These are phyloP conservation scores for Rhodotorula sp. DNA, from an alignment of 1,284 basidiomycete species.

Conservation along the genomic window DNA sequence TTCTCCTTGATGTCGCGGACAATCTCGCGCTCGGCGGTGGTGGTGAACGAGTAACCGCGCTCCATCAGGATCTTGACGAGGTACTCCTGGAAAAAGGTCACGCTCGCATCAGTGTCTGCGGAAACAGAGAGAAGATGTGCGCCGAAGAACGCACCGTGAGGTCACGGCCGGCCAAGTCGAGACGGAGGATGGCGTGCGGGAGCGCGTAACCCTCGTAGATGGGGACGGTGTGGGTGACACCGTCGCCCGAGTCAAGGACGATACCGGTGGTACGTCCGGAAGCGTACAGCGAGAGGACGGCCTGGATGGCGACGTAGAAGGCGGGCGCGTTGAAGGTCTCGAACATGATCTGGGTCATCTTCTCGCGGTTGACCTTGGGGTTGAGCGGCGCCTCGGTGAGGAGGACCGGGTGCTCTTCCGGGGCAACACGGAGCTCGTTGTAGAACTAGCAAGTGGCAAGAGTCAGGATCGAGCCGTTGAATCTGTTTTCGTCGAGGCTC, in stretches of 20 bases:
- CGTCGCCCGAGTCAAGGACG: slow-evolving; percentile 90
- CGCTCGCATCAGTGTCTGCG: too few relatives aligned
- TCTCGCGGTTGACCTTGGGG: slow-evolving; percentile 92
- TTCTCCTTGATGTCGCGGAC: slow-evolving; percentile 99
- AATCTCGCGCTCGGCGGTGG: slow-evolving; percentile 67
- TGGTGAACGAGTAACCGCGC: slow-evolving; percentile 93
- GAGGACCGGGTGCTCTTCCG: slow-evolving; percentile 88
- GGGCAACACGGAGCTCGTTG: slow-evolving; percentile 56
- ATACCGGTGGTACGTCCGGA: slow-evolving; percentile 91
- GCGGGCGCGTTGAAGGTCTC: slow-evolving; percentile 94
- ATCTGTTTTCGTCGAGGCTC: too few relatives aligned
- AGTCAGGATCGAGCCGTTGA: not conserved
- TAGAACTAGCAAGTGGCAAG: slow-evolving; percentile 46
- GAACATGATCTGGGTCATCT: slow-evolving; percentile 98
- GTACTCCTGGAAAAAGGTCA: slow-evolving; percentile 55
- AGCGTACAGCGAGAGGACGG: slow-evolving; percentile 87
- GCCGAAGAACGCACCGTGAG: slow-evolving; percentile 60
- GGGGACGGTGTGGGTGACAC: slow-evolving; percentile 89
- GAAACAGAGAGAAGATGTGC: too few relatives aligned
- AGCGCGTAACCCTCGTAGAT: slow-evolving; percentile 96
- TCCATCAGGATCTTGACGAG: slow-evolving; percentile 91
- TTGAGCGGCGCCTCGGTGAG: slow-evolving; percentile 94
- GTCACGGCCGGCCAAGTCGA: slow-evolving; percentile 94
- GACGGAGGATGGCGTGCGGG: slow-evolving; percentile 89
- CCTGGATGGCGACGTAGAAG: slow-evolving; percentile 91